Evolutionary conservation across 108 stramenopile genomes (phyloP), one percentile per base, ranked within the genome.

Genomic region (Aurantiochytrium sp.): DNA sequence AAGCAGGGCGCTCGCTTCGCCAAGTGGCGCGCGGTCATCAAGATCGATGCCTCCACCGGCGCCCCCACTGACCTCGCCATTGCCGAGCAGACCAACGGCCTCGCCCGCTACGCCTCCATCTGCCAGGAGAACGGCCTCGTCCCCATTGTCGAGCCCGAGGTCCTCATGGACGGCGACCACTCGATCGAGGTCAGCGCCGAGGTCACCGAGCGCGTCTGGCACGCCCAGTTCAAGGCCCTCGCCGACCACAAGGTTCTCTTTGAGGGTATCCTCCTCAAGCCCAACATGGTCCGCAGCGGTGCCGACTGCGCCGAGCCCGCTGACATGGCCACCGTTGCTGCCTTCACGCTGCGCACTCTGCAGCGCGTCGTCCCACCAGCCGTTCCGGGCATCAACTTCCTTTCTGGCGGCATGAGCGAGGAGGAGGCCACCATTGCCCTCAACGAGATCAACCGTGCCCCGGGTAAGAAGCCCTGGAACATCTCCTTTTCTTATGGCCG

Each of bases 61-160:
- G 92, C 95, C 64, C 96, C 96, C 25, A 92, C 96, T 28, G 92
- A 93, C 87, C 92, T 97, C 42, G 94, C 96, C 72, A 97, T 97
- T 92, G 76, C 89, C 60, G 94, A 95, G 91, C 93, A 93, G 83
- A 92, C 96, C 25, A 83, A 94, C 93, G 91, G 94, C 25, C 95
- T 97, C 42, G 97, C 97, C 10, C 89, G 97, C 25, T 97, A 97
- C 92, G 97, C 97, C 19, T 90, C 96, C 43, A 96, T 96, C 88
- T 97, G 96, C 88, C 97, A 97, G 91, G 92, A 91, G 59, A 95
- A 95, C 73, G 97, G 97, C 10, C 91, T 97, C 5, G 95, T 97
- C 88, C 97, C 97, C 55, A 97, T 97, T 88, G 97, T 97, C n/a
- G 97, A 97, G 92, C 97, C 97, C 16, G 97, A 97, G 92, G 91